Percentiles rank a stretch among this genome's conserved stretches.
These are phyloP conservation scores for Amauroascus niger DNA, from an alignment of 2,329 filamentous ascomycete species.

Conservation along the genomic window DNA sequence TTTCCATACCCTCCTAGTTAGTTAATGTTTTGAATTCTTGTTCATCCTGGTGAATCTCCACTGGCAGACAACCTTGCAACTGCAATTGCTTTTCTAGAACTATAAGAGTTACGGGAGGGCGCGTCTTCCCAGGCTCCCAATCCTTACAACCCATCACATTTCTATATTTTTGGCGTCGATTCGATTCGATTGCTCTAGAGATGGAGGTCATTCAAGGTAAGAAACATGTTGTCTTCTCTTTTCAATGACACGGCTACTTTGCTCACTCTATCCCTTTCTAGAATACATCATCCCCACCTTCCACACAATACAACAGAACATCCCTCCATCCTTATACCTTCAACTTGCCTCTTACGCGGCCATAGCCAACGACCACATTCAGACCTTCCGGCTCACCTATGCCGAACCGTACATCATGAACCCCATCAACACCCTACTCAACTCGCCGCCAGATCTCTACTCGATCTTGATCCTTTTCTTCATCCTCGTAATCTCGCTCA, in stretches of 20 bases:
- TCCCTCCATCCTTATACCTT: conserved; percentile 17
- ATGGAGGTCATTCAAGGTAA: conserved; percentile 8
- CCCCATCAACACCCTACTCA: conserved; percentile 30
- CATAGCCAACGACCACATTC: conserved; percentile 18
- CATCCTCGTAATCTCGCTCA: conserved; percentile 53
- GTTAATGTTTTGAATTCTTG: no score
- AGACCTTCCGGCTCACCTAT: conserved; percentile 25
- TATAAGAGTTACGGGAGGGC: not conserved
- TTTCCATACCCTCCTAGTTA: no score
- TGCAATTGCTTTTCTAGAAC: no score
- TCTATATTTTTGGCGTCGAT: not conserved
- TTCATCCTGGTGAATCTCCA: no score
- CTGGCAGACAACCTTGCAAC: no score
- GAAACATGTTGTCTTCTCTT: not conserved
- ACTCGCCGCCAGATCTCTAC: conserved; percentile 29
- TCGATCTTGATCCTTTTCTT: conserved; percentile 44
- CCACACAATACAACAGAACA: conserved; percentile 14
- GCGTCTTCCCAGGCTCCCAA: not conserved
- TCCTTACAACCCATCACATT: not conserved
- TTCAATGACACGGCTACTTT: not conserved
- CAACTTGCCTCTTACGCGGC: conserved; percentile 17
- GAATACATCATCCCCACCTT: conserved; percentile 19
- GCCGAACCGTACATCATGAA: conserved; percentile 40
- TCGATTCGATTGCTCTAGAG: not conserved
- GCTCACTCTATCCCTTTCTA: conserved; percentile 5